phyloP scores from a whole-genome alignment of 148 eudicot genomes.

The Polygonum maritimum region DNA sequence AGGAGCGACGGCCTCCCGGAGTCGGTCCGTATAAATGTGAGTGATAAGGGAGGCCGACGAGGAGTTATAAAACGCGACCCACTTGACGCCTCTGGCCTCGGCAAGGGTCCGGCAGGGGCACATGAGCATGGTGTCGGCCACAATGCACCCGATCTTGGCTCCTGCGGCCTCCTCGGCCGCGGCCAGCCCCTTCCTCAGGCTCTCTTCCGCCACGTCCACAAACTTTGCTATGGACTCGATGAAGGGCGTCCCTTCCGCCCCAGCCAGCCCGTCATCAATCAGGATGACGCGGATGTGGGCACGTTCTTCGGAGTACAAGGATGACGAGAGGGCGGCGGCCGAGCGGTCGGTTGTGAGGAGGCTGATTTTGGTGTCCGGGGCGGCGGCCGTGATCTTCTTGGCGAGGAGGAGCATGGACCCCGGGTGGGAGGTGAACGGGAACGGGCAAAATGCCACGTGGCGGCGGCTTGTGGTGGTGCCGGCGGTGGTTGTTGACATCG shows the following conservation, averaged over 20 bases:
- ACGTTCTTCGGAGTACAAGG: not conserved
- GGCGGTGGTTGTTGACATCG: not conserved
- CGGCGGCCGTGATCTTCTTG: not conserved
- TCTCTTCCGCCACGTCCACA: conserved; percentile 20
- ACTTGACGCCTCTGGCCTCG: conserved; percentile 19
- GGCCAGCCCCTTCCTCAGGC: conserved; percentile 16
- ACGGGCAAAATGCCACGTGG: conserved; percentile 5
- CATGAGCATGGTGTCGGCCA: conserved; percentile 33
- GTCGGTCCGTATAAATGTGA: conserved; percentile 27
- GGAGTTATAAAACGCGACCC: conserved; percentile 24
- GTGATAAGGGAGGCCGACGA: conserved; percentile 17
- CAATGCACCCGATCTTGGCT: conserved; percentile 18
- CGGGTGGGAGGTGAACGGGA: not conserved
- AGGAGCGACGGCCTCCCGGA: conserved; percentile 17
- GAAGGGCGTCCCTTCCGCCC: not conserved
- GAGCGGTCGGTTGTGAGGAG: conserved; percentile 13
- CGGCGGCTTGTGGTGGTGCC: not conserved
- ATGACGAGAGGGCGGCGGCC: not conserved
- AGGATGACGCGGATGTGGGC: not conserved
- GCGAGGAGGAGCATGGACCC: not conserved
- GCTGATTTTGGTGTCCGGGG: not conserved
- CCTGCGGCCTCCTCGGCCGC: conserved; percentile 22
- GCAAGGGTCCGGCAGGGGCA: conserved; percentile 22
- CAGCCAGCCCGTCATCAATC: not conserved
- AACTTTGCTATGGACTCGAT: conserved; percentile 21